Percentiles rank a stretch among this genome's conserved stretches.
These are phyloP conservation scores for Vitis hybrid DNA, from an alignment of 177 flowering plant species.

Conservation along the genomic window DNA sequence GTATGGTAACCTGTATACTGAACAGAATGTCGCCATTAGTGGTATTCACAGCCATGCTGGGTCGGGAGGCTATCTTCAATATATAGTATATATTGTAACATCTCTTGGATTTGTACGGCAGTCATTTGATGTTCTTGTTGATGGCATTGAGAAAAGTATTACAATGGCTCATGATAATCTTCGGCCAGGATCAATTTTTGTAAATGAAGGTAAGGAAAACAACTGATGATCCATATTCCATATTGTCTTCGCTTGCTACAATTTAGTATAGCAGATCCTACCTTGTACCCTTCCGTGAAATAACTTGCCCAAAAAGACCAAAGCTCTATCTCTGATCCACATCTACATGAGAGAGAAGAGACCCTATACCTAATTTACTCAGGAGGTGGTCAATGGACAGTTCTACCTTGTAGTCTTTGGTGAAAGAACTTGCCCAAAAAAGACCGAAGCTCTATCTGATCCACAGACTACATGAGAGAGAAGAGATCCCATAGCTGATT, in stretches of 20 bases:
- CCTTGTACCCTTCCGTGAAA: too few species aligned
- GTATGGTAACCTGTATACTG: constrained; percentile 84
- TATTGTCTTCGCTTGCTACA: neutral
- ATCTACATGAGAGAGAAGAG: too few species aligned
- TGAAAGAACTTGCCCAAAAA: too few species aligned
- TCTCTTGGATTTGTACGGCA: constrained; percentile 98
- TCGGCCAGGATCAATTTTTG: constrained; percentile 82
- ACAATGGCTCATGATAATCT: constrained; percentile 90
- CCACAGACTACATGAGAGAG: too few species aligned
- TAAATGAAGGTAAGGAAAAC: constrained; percentile 65
- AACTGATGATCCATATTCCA: neutral
- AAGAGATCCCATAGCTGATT: too few species aligned
- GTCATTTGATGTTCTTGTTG: constrained; percentile 91
- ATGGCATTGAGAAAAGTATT: constrained; percentile 93
- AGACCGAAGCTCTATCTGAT: too few species aligned
- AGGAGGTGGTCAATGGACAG: too few species aligned
- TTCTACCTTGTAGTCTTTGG: too few species aligned
- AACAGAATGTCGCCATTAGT: constrained; percentile 93
- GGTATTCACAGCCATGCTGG: constrained; percentile 99
- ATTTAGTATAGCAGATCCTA: neutral
- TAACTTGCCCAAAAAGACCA: too few species aligned
- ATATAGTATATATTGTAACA: constrained; percentile 84
- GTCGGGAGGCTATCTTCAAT: constrained; percentile 98
- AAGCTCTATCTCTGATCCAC: too few species aligned
- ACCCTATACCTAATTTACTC: too few species aligned